Evolutionary conservation across 2,329 filamentous ascomycete species (phyloP).

Genomic region (Ascochyta koolunga): DNA sequence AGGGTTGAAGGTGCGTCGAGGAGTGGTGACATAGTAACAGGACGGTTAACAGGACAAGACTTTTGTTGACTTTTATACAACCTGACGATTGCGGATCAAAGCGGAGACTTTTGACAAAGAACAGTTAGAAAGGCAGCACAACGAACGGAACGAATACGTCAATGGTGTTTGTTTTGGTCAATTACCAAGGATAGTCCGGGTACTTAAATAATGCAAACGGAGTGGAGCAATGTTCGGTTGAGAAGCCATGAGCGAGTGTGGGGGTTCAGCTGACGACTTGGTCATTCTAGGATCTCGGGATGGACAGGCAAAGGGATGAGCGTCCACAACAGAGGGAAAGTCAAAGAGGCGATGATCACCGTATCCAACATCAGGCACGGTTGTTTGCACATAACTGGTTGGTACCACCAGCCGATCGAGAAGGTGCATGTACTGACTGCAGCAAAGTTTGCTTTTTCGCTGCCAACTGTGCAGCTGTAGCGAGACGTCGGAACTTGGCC

Average conservation of each 20-base stretch:
- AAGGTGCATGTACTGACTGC: constrained; percentile 30
- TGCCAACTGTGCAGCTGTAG: constrained; percentile 21
- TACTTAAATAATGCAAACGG: constrained; percentile 47
- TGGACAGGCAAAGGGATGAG: constrained; percentile 39
- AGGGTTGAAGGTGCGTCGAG: constrained; percentile 47
- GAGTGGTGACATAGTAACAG: constrained; percentile 47
- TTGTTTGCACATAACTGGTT: constrained; percentile 34
- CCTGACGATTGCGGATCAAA: constrained; percentile 29
- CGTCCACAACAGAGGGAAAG: constrained; percentile 34
- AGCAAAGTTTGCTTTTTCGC: constrained; percentile 42
- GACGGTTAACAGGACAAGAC: constrained; percentile 13
- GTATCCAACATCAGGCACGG: constrained; percentile 43
- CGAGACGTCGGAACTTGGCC: constrained; percentile 43
- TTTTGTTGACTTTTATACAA: constrained; percentile 35
- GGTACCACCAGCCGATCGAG: constrained; percentile 34
- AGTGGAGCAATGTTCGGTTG: constrained; percentile 23
- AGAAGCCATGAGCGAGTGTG: constrained; percentile 34
- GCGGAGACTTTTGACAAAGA: constrained; percentile 44
- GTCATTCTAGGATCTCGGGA: constrained; percentile 35
- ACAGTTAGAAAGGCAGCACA: constrained; percentile 19
- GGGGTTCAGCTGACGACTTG: constrained; percentile 49
- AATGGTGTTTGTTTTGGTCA: constrained; percentile 36
- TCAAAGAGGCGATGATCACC: constrained; percentile 43
- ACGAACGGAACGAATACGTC: constrained; percentile 45
- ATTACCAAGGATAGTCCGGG: constrained; percentile 38